Evolutionary conservation across 805 yeast species (phyloP), one percentile per base, ranked within the genome.

Genomic region (Cyberlindnera galapagoensis): DNA sequence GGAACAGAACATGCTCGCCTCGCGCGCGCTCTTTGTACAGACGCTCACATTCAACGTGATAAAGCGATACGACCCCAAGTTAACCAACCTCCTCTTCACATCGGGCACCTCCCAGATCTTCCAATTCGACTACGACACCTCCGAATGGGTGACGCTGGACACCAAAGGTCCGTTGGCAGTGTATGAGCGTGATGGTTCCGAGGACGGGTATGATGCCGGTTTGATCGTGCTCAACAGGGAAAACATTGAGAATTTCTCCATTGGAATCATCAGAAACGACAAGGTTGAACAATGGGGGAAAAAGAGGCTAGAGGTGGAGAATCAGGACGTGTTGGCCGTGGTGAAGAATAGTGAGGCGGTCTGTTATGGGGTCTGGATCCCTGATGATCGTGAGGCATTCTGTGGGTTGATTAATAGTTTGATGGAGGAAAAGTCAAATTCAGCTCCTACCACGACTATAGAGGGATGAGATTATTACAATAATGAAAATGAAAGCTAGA

Each of bases 291-390:
- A 42, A 19, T 49, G 56, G 29, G 61, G 61, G 1, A 39, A 62
- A 29, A 60, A 58, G 30, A 70, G 67, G 34, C 70, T 80, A 70
- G 74, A 76, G 29, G 75, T 77, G 22, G 90, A 82, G 43, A 67
- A 74, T 38, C 74, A 76, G 40, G 84, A 76, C 36, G 80, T 78
- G 35, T 63, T 81, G 50, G 72, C 83, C 24, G 82, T 83, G 34
- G 70, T 83, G 14, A 76, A 76, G 51, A 78, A 76, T 47, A 59
- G 78, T 31, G 60, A 71, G 31, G 86, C 81, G 15, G 83, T 79
- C 27, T 78, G 81, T 9, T 82, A 69, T 52, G 94, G 94, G 1
- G 59, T 83, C 29, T 83, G 92, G 92, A 67, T 82, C 14, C 83
- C 79, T 49, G 75, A 80, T 35, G 88, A 81, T 47, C 64, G 90